phyloP scores from a whole-genome alignment of 208 protist species.

The Vickermania spadyakhi region DNA sequence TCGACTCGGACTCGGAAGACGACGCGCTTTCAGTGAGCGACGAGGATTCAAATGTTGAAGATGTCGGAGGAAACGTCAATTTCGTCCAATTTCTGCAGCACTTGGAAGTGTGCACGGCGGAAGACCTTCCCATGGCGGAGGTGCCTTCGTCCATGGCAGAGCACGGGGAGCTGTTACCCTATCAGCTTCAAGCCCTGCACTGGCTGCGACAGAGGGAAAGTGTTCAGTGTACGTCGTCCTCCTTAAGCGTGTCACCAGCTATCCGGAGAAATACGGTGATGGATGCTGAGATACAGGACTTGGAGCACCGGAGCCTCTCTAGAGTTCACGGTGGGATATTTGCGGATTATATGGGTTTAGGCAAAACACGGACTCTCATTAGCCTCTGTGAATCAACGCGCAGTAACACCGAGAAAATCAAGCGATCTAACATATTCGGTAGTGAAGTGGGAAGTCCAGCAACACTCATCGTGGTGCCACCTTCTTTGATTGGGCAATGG shows the following conservation, averaged over 20 bases:
- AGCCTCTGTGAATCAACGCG: conserved; percentile 56
- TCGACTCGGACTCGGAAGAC: not conserved
- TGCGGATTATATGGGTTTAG: conserved; percentile 71
- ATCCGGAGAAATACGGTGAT: no score
- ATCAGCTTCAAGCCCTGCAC: conserved; percentile 54
- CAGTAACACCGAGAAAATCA: conserved; percentile 3
- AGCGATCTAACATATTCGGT: conserved; percentile 30
- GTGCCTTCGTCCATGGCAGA: conserved; percentile 33
- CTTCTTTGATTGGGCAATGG: conserved; percentile 65
- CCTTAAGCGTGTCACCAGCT: no score
- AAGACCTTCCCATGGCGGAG: conserved; percentile 28
- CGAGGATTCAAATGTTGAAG: conserved; percentile 10
- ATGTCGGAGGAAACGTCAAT: conserved; percentile 12
- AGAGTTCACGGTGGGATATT: conserved; percentile 44
- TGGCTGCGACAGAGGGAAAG: conserved; percentile 32
- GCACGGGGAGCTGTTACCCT: conserved; percentile 26
- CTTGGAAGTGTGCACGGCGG: conserved; percentile 28
- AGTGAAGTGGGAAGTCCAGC: conserved; percentile 45
- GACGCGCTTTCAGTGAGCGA: not conserved
- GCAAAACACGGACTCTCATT: conserved; percentile 66
- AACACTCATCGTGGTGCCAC: conserved; percentile 74
- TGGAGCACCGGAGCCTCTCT: not conserved
- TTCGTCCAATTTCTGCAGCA: conserved; percentile 37
- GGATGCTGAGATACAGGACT: no score
- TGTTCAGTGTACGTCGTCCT: no score